Conservation (phyloP, 306 rosid genomes). For the Prinsepia uniflora region DNA sequence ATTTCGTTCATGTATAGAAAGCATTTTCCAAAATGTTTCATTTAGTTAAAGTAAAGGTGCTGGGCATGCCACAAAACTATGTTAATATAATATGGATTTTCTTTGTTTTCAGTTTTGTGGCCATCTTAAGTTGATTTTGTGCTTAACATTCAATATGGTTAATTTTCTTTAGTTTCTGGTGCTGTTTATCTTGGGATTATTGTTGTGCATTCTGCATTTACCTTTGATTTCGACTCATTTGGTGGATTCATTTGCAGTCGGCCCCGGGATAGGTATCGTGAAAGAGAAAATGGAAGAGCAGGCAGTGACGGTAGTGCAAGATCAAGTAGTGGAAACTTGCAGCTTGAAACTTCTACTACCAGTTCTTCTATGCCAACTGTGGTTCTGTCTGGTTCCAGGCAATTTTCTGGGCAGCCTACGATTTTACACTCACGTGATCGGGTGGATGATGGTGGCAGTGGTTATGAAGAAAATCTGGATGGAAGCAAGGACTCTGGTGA, state of each 20-base stretch:
- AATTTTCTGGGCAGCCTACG: conserved; percentile 72
- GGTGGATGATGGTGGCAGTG: conserved; percentile 63
- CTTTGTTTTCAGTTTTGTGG: not conserved
- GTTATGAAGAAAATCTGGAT: conserved; percentile 74
- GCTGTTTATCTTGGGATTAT: not conserved
- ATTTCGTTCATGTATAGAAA: not conserved
- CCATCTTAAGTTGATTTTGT: not conserved
- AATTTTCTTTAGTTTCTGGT: not conserved
- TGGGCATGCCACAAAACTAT: not conserved
- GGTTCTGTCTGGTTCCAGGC: conserved; percentile 65
- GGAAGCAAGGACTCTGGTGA: conserved; percentile 96
- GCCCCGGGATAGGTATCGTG: conserved; percentile 85
- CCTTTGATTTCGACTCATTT: conserved; percentile 5
- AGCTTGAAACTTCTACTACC: conserved; percentile 52
- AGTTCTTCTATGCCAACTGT: conserved; percentile 63
- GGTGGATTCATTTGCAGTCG: conserved; percentile 47
- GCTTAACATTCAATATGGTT: not conserved
- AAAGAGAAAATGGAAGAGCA: conserved; percentile 83
- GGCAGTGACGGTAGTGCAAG: conserved; percentile 66
- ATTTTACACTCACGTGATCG: conserved; percentile 88
- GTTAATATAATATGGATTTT: not conserved
- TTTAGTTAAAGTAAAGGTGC: not conserved
- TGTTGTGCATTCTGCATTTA: conserved; percentile 5
- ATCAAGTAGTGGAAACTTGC: conserved; percentile 49
- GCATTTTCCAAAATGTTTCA: not conserved